phyloP scores from a whole-genome alignment of 1,284 basidiomycete genomes.

The Trichosporon coremiiforme region DNA sequence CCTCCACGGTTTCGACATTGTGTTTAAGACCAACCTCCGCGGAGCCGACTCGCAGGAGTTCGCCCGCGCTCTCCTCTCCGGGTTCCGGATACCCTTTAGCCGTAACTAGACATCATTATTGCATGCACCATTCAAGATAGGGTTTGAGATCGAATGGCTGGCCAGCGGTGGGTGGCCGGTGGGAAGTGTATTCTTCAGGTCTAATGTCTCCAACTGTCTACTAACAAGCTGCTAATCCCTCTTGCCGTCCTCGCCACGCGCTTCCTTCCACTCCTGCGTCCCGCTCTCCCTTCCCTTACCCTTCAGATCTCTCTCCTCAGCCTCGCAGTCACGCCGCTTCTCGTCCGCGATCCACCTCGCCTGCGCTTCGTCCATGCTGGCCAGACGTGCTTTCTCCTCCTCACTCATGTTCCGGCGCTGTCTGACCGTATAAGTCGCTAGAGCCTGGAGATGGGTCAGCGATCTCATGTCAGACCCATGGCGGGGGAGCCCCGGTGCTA shows the following conservation, averaged over 20 bases:
- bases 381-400: constrained; percentile 33
- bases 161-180: too few relatives aligned
- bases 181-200: not conserved
- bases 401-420: constrained; percentile 22
- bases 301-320: constrained; percentile 40
- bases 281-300: constrained; percentile 55
- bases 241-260: constrained; percentile 48
- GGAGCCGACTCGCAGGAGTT: constrained; percentile 83
- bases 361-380: constrained; percentile 50
- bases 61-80: constrained; percentile 79
- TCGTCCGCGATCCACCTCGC: constrained; percentile 47
- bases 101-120: constrained; percentile 38
- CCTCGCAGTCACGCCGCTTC: constrained; percentile 37
- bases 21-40: constrained; percentile 81
- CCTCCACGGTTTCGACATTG: constrained; percentile 83
- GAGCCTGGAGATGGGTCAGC: constrained; percentile 29
- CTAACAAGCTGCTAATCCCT: constrained; percentile 14
- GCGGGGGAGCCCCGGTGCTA: too few relatives aligned
- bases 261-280: constrained; percentile 56
- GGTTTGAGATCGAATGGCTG: too few relatives aligned
- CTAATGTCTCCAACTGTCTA: constrained; percentile 31
- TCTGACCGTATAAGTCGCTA: constrained; percentile 36
- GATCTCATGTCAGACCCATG: too few relatives aligned
- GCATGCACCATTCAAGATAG: constrained; percentile 21
- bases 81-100: constrained; percentile 82